These are phyloP conservation scores for Verticillium klebahnii DNA, from an alignment of 2,329 filamentous ascomycete species.

Conservation along the genomic window DNA sequence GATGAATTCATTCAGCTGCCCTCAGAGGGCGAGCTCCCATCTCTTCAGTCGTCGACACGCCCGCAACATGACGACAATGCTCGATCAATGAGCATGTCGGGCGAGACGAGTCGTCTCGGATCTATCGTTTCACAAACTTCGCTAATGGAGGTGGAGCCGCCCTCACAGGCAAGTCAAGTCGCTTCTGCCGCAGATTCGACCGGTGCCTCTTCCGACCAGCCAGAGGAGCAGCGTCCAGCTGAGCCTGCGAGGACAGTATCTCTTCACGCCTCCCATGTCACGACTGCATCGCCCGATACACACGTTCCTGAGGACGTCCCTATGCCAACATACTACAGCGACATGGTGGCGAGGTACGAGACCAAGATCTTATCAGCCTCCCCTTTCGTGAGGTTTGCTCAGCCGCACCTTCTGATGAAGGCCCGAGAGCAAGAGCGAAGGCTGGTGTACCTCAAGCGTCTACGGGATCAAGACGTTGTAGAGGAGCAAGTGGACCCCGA, in stretches of 20 bases:
- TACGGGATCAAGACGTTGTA: conserved; percentile 70
- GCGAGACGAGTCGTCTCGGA: conserved; percentile 10
- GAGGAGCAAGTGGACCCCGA: conserved; percentile 55
- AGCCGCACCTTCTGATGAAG: conserved; percentile 88
- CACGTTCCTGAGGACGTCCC: conserved; percentile 73
- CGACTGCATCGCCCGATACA: conserved; percentile 40
- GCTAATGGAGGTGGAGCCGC: background rate
- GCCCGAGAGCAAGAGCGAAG: conserved; percentile 86
- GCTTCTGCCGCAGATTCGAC: background rate
- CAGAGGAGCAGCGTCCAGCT: conserved; percentile 14
- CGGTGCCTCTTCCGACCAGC: conserved; percentile 20
- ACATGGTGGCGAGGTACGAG: conserved; percentile 89
- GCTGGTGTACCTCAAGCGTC: conserved; percentile 73
- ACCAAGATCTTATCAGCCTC: conserved; percentile 93
- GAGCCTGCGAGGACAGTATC: conserved; percentile 17
- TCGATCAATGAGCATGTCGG: conserved; percentile 14
- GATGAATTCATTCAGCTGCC: conserved; percentile 89
- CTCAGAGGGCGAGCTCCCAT: conserved; percentile 42
- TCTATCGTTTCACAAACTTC: background rate
- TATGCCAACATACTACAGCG: conserved; percentile 88
- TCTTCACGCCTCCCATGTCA: conserved; percentile 37
- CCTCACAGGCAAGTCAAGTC: background rate
- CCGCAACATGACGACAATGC: background rate
- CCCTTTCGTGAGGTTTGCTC: conserved; percentile 91
- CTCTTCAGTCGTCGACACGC: conserved; percentile 23